A percentile compares a stretch with the other conserved stretches of the same genome.
Conservation (phyloP, 2,329 filamentous ascomycete species). For the Fusarium equiseti region DNA sequence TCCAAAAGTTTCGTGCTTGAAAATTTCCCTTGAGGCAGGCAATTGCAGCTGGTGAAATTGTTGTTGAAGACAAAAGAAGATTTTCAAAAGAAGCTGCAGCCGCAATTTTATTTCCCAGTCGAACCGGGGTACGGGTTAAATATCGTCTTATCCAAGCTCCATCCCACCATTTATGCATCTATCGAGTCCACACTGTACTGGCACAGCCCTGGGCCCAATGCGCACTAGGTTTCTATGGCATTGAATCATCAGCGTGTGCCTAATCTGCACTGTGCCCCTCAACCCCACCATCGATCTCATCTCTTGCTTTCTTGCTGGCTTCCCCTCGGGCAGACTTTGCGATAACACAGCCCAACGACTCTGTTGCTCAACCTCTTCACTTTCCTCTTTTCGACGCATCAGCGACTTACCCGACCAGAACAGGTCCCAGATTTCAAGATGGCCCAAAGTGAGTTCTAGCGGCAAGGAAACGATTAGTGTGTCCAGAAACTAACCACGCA, state of each 20-base stretch:
- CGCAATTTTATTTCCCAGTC: slow-evolving; percentile 36
- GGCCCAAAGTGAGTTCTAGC: slow-evolving; percentile 39
- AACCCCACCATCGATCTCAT: slow-evolving; percentile 53
- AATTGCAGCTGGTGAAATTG: slow-evolving; percentile 13
- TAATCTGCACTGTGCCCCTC: slow-evolving; percentile 55
- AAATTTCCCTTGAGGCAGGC: background rate
- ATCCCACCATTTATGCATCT: slow-evolving; percentile 48
- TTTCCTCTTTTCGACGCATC: slow-evolving; percentile 8
- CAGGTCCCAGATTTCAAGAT: slow-evolving; percentile 44
- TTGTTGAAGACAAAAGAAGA: slow-evolving; percentile 21
- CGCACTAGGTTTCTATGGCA: slow-evolving; percentile 25
- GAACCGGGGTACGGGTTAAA: slow-evolving; percentile 11
- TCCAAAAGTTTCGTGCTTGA: slow-evolving; percentile 20
- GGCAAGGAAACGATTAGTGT: background rate
- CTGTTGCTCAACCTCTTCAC: slow-evolving; percentile 4
- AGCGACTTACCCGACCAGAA: slow-evolving; percentile 26
- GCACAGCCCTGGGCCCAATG: background rate
- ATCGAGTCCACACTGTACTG: slow-evolving; percentile 44
- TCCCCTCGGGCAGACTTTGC: slow-evolving; percentile 52
- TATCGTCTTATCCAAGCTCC: slow-evolving; percentile 46
- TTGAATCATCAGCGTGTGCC: slow-evolving; percentile 28
- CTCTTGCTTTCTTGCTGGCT: slow-evolving; percentile 31
- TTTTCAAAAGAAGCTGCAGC: slow-evolving; percentile 15
- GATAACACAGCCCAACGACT: slow-evolving; percentile 45
- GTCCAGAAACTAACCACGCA: slow-evolving; percentile 47